Evolutionary conservation across 73 alveolate genomes (phyloP).

Genomic region (Paramecium bursaria): DNA sequence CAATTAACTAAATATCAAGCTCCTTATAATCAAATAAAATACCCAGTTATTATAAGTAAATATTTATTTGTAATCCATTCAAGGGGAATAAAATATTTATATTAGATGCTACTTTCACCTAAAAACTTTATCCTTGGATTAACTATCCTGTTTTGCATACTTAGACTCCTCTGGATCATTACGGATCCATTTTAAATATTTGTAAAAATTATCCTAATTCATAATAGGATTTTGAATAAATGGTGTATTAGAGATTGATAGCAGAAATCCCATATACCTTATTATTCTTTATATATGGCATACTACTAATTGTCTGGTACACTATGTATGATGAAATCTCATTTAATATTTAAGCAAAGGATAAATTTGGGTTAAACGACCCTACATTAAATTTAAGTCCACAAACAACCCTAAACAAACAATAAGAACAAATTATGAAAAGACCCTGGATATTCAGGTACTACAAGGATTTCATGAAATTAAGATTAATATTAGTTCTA

Average conservation of each 20-base stretch:
- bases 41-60: constrained; percentile 33
- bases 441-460: not conserved
- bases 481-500: constrained; percentile 20
- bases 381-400: no score
- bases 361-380: no score
- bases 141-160: constrained; percentile 11
- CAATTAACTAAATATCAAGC: constrained; percentile 14
- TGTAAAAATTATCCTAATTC: not conserved
- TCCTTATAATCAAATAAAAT: constrained; percentile 28
- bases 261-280: constrained; percentile 40
- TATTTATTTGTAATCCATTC: not conserved
- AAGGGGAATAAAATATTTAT: constrained; percentile 10
- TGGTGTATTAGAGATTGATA: constrained; percentile 27
- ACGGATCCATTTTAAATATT: constrained; percentile 50
- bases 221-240: constrained; percentile 4
- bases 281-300: constrained; percentile 37
- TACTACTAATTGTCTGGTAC: constrained; percentile 51
- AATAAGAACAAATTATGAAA: not conserved
- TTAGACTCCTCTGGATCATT: constrained; percentile 11
- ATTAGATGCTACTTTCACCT: constrained; percentile 1
- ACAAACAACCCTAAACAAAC: no score
- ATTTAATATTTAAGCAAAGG: constrained; percentile 33
- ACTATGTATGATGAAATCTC: constrained; percentile 61
- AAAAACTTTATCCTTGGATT: constrained; percentile 24
- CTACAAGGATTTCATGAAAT: constrained; percentile 38